These are phyloP conservation scores for Cladosporium sp. DNA, from an alignment of 2,329 filamentous ascomycete species.

Conservation along the genomic window DNA sequence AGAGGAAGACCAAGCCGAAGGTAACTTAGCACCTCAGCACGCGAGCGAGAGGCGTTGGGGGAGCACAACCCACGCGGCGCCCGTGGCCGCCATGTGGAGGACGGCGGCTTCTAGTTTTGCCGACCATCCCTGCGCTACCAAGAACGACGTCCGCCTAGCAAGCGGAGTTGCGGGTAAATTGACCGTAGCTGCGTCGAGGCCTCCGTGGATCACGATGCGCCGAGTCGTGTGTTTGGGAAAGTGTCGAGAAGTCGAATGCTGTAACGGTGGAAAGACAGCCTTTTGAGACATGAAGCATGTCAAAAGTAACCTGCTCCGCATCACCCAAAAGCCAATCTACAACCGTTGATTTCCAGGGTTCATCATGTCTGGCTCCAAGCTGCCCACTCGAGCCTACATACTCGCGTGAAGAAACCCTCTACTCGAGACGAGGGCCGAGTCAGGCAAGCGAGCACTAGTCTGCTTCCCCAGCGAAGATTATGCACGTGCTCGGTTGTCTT, in stretches of 20 bases:
- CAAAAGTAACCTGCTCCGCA: background rate
- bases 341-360: background rate
- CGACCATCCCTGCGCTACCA: slow-evolving; percentile 14
- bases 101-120: slow-evolving; percentile 4
- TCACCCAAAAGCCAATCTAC: background rate
- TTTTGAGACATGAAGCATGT: background rate
- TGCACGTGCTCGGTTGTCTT: slow-evolving; percentile 8
- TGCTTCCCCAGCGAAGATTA: slow-evolving; percentile 2
- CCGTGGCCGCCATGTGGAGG: slow-evolving; percentile 19
- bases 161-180: slow-evolving; percentile 19
- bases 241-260: background rate
- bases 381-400: background rate
- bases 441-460: slow-evolving; percentile 6
- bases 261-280: background rate
- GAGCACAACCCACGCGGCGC: background rate
- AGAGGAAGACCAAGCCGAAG: slow-evolving; percentile 1
- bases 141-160: background rate
- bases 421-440: background rate
- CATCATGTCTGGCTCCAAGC: background rate
- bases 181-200: slow-evolving; percentile 12
- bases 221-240: background rate
- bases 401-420: slow-evolving; percentile 4
- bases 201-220: slow-evolving; percentile 10
- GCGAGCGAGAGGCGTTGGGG: slow-evolving; percentile 16
- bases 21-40: background rate